phyloP scores from a whole-genome alignment of 129 eudicot species.

The Flaveria bidentis region DNA sequence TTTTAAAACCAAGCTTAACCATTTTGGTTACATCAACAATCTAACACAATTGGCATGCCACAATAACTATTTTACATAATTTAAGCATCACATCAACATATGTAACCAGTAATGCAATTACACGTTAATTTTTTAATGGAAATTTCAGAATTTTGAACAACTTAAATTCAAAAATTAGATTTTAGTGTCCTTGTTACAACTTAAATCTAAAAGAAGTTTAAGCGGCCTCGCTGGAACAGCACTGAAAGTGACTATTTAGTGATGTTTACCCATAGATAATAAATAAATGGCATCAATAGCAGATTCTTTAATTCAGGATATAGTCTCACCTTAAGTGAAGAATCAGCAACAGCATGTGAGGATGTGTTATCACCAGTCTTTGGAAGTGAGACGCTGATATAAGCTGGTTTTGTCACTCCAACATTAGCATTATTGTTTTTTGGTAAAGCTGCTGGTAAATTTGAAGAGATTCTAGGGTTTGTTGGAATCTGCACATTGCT shows the following conservation, averaged over 20 bases:
- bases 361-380: slow-evolving; percentile 46
- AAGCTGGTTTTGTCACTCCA: slow-evolving; percentile 67
- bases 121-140: background rate
- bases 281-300: slow-evolving; percentile 1
- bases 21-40: background rate
- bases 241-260: background rate
- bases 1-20: too few relatives aligned
- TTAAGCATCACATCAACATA: background rate
- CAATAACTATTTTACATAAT: background rate
- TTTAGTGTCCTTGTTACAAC: too few relatives aligned
- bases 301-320: slow-evolving; percentile 12
- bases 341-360: slow-evolving; percentile 59
- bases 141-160: background rate
- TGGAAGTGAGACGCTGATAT: slow-evolving; percentile 67
- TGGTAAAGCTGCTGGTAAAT: slow-evolving; percentile 41
- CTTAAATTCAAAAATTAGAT: background rate
- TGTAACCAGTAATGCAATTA: background rate
- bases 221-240: background rate
- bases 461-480: slow-evolving; percentile 89
- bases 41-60: background rate
- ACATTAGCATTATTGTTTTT: slow-evolving; percentile 50
- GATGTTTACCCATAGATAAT: too few relatives aligned
- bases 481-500: slow-evolving; percentile 86
- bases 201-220: background rate
- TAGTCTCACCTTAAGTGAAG: slow-evolving; percentile 68